Evolutionary conservation across 441 rosid species (phyloP).

Genomic region (Syzygium syzygioides): DNA sequence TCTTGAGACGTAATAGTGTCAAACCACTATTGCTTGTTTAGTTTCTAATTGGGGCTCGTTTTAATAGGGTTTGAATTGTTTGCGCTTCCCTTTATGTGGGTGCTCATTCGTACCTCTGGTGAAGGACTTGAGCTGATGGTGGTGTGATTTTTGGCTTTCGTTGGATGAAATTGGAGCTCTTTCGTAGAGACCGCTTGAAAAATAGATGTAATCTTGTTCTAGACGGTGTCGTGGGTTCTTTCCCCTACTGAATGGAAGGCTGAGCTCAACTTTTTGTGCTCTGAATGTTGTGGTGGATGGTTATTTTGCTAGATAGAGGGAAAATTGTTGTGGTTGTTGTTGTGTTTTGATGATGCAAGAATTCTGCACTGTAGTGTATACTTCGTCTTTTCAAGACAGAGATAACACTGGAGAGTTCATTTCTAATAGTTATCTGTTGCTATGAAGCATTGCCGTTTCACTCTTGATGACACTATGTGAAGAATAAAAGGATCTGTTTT

Average conservation of each 20-base stretch:
- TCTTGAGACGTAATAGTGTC: too few species aligned
- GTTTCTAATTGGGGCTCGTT: neutral
- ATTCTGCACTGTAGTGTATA: neutral
- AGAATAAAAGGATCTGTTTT: neutral
- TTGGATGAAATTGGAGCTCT: too few species aligned
- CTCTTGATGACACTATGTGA: neutral
- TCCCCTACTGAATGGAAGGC: neutral
- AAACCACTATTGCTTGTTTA: neutral
- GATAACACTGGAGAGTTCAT: accelerated
- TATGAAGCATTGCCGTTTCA: neutral
- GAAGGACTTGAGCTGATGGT: neutral
- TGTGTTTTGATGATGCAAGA: neutral
- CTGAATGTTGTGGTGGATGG: neutral
- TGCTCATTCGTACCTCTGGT: neutral
- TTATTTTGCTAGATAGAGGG: neutral
- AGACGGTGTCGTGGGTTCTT: too few species aligned
- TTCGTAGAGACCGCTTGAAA: too few species aligned
- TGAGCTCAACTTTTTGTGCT: neutral
- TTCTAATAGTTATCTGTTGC: neutral
- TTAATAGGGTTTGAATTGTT: neutral
- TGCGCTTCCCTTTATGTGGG: neutral
- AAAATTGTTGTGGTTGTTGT: neutral
- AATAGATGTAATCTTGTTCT: too few species aligned
- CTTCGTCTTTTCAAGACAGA: neutral
- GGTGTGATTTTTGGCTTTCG: neutral